These are phyloP conservation scores for Colletotrichum sp. DNA, from an alignment of 2,329 filamentous ascomycete species.

Conservation along the genomic window DNA sequence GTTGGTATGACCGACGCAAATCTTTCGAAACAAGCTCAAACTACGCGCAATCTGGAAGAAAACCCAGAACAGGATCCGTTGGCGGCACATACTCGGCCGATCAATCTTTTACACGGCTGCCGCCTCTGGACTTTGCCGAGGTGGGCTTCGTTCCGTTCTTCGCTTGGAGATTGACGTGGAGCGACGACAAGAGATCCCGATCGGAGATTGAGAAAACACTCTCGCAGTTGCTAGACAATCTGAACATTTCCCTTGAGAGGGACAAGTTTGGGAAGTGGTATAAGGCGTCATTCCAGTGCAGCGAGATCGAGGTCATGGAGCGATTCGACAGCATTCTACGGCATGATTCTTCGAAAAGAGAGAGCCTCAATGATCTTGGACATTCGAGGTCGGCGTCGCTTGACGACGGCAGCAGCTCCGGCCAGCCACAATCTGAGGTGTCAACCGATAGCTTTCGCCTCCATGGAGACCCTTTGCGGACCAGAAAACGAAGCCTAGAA, in stretches of 20 bases:
- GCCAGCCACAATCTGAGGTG: background rate
- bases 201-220: background rate
- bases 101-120: background rate
- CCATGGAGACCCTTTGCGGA: background rate
- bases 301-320: background rate
- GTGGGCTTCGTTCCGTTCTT: background rate
- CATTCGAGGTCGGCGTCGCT: background rate
- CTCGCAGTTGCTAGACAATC: background rate
- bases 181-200: background rate
- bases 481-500: background rate
- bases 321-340: background rate
- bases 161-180: background rate
- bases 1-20: background rate
- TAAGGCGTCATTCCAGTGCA: background rate
- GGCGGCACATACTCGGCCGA: background rate
- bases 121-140: background rate
- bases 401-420: background rate
- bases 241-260: background rate
- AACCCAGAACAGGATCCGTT: background rate
- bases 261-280: background rate
- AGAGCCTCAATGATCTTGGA: background rate
- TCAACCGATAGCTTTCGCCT: background rate
- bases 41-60: background rate
- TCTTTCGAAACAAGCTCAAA: background rate
- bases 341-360: background rate